Evolutionary conservation across 2,329 filamentous ascomycete genomes (phyloP), one percentile per base, ranked within the genome.

Genomic region (Trichoderma cornu-damae): DNA sequence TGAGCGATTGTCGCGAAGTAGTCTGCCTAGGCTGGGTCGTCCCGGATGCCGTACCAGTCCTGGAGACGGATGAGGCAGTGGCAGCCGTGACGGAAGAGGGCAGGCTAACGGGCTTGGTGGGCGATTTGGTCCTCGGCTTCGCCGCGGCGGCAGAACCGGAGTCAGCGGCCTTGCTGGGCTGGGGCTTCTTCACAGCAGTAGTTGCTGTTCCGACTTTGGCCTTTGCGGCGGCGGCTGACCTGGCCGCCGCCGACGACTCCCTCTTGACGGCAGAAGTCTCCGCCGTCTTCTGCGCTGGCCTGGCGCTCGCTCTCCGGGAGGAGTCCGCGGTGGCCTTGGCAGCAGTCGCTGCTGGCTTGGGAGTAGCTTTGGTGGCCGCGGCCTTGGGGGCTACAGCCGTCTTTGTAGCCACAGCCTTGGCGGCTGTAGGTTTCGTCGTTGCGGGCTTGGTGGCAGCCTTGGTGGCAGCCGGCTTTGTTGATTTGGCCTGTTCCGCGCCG

Each of bases 41-140:
- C 8, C 42, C 42, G 12, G 62, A 57, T n/a, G 62, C 62, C 22
- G 30, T 24, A 16, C 53, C 37, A 26, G 62, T 75, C 70, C 86
- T 89, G 12, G 84, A 85, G 14, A 81, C 82, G 1, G 84, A 90
- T 0, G 88, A 79, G 22, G 87, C 82, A 3, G 88, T 91, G 30
- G 85, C 87, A 5, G 86, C 84, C 22, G 79, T 87, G 28, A 90
- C 75, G 58, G 51, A 54, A 8, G 86, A 76, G 7, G 87, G 84
- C 1, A 90, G 75, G 57, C 81, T 82, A 51, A 85, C 75, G 8
- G 87, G 86, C 56, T 84, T 82, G 2, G 88, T 90, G 2, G 85
- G 85, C 9, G 87, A 89, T 69, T 83, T 85, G 20, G 46, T 42
- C 67, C 84, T 86, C 7, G 83, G 81, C 66, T 85, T 86, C 26